phyloP scores from a whole-genome alignment of 495 filamentous ascomycete genomes.

The Tuber aestivum region DNA sequence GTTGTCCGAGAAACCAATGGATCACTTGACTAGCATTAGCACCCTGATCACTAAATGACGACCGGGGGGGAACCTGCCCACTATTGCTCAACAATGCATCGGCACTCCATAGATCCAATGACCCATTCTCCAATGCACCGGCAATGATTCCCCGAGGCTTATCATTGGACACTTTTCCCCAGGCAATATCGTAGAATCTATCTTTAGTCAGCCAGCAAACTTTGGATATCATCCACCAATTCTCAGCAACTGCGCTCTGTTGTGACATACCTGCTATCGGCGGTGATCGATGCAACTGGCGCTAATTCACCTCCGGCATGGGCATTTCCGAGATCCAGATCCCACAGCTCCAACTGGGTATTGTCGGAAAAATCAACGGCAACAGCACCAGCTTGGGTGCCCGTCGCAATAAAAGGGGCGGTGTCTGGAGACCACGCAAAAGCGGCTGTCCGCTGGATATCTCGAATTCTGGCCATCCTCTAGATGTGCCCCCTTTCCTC shows the following conservation, averaged over 20 bases:
- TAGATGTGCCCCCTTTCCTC: constrained; percentile 36
- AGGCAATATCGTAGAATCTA: constrained; percentile 96
- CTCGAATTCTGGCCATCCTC: constrained; percentile 83
- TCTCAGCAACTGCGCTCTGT: neutral
- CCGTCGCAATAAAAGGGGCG: constrained; percentile 80
- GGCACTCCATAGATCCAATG: constrained; percentile 93
- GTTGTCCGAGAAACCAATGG: constrained; percentile 78
- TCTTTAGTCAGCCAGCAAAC: constrained; percentile 8
- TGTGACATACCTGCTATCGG: constrained; percentile 73
- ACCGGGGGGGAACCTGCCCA: constrained; percentile 22
- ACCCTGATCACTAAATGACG: constrained; percentile 15
- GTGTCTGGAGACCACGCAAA: constrained; percentile 91
- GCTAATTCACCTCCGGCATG: constrained; percentile 75
- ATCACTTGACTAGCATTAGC: constrained; percentile 50
- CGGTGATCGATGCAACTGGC: constrained; percentile 72
- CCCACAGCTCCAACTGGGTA: constrained; percentile 94
- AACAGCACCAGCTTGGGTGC: constrained; percentile 88
- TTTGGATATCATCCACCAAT: neutral
- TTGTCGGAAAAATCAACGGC: constrained; percentile 97
- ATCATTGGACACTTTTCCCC: constrained; percentile 72
- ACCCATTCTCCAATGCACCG: constrained; percentile 90
- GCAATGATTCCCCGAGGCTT: constrained; percentile 81
- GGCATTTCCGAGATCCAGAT: constrained; percentile 69
- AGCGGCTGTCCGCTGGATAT: constrained; percentile 91
- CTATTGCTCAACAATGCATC: constrained; percentile 46